Base-by-base conservation (phyloP, 225 moss, liverwort and hornwort species). In the Sphagnum tenellum region DNA sequence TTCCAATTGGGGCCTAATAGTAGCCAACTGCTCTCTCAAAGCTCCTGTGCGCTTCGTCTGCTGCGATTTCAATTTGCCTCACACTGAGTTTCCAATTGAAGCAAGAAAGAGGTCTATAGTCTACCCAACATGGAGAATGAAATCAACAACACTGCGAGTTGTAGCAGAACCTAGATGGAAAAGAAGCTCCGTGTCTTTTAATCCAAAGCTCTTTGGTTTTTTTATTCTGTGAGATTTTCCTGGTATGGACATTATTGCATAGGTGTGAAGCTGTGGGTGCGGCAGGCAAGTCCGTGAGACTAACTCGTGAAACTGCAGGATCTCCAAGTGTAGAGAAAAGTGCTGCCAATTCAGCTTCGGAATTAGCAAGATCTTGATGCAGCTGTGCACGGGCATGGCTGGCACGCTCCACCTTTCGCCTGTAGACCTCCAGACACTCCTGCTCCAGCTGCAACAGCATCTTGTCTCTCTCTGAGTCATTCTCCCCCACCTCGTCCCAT, bases 41-140 rank as follows among this genome's bases (percentile, higher is more conserved):
- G 96, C 89, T n/a, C 92, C 96, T 46, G 79, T 62, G 49, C 93
- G 79, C 56, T 89, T 92, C 52, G 93, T 93, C 92, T 92, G 81
- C 81, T 81, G 74, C 12, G 11, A 60, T 52, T 52, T 9, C 29
- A 29, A 29, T 29, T 29, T 29, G 29, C 29, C 0, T 1, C 29
- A 29, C 29, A 29, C 29, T 29, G 29, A 29, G 29, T 29, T 29
- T 29, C 29, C 29, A 29, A 29, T 29, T 29, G 29, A 29, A 29
- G 29, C 29, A 29, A 29, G 29, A 29, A 29, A 29, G 29, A 29
- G 29, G 29, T 29, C 29, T 29, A 29, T 29, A 1, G 29, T 29
- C 29, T 29, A 29, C 1, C 29, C 1, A 29, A 29, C 29, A 29
- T 29, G 1, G 29, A 29, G 29, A 29, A 29, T 29, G 29, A 29